Conservation (phyloP, 1,284 basidiomycete genomes). For the Ganoderma resinaceum region DNA sequence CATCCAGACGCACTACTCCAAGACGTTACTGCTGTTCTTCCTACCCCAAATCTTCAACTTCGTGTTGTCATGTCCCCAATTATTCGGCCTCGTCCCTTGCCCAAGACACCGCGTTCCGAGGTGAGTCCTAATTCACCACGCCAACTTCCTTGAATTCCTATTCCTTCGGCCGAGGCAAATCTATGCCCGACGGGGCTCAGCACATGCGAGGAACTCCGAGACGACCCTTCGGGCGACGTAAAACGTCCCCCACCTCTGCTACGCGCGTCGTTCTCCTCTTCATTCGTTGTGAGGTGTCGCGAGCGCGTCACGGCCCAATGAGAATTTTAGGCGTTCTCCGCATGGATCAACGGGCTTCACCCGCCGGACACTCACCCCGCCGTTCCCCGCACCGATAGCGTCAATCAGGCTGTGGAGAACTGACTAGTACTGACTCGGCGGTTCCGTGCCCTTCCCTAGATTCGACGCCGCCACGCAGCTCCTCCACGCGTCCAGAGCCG, state of each 20-base stretch:
- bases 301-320: neutral
- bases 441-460: constrained; percentile 47
- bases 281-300: neutral
- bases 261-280: neutral
- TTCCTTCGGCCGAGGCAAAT: neutral
- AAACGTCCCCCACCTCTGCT: neutral
- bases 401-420: neutral
- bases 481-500: constrained; percentile 75
- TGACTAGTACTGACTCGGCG: constrained; percentile 7
- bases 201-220: neutral
- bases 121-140: constrained; percentile 50
- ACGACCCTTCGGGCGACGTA: neutral
- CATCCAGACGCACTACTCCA: constrained; percentile 97
- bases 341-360: neutral
- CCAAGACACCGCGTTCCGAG: constrained; percentile 93
- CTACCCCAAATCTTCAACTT: constrained; percentile 99
- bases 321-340: constrained; percentile 7
- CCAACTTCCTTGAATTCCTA: neutral
- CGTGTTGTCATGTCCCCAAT: constrained; percentile 90
- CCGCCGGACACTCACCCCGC: neutral
- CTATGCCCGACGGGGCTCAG: neutral
- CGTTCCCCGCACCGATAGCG: neutral
- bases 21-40: constrained; percentile 97
- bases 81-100: constrained; percentile 93
- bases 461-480: constrained; percentile 77